phyloP scores from a whole-genome alignment of 1,284 basidiomycete genomes.

The Fereydounia khargensis region DNA sequence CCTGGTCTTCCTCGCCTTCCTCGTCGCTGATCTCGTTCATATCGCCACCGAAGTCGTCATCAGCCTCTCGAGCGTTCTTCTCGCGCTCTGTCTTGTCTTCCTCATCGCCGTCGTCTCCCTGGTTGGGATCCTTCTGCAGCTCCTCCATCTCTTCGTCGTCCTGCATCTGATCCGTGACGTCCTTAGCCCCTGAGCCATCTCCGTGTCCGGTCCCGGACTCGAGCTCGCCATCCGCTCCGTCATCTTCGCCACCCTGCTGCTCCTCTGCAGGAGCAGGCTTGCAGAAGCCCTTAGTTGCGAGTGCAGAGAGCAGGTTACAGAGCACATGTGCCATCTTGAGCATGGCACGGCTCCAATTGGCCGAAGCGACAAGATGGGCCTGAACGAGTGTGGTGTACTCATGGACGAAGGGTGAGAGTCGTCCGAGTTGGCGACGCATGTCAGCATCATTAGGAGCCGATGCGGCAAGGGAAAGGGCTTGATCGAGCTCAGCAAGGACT shows the following conservation, averaged over 20 bases:
- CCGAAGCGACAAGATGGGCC: constrained; percentile 59
- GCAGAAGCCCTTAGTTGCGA: constrained; percentile 84
- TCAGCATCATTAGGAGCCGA: constrained; percentile 3
- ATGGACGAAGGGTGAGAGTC: constrained; percentile 42
- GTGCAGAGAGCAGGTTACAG: constrained; percentile 70
- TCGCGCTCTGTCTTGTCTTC: constrained; percentile 59
- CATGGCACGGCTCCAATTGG: constrained; percentile 71
- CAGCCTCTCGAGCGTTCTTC: constrained; percentile 63
- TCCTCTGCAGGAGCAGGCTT: constrained; percentile 47
- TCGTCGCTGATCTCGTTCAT: constrained; percentile 63
- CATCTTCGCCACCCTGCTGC: constrained; percentile 24
- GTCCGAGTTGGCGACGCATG: constrained; percentile 16
- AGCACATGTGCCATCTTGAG: constrained; percentile 83
- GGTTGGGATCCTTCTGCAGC: constrained; percentile 65
- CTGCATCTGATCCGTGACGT: constrained; percentile 54
- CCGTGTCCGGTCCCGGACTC: constrained; percentile 55
- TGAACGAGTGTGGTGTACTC: constrained; percentile 54
- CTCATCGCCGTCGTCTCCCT: constrained; percentile 60
- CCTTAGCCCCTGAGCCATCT: constrained; percentile 61
- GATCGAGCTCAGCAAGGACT: constrained; percentile 17
- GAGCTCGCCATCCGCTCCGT: constrained; percentile 40
- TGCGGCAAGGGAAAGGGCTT: constrained; percentile 10
- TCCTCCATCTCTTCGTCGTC: constrained; percentile 95
- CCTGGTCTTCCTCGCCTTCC: constrained; percentile 64
- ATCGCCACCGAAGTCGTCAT: constrained; percentile 70